Conservation (phyloP, 805 yeast genomes). For the Wickerhamomyces canadensis region DNA sequence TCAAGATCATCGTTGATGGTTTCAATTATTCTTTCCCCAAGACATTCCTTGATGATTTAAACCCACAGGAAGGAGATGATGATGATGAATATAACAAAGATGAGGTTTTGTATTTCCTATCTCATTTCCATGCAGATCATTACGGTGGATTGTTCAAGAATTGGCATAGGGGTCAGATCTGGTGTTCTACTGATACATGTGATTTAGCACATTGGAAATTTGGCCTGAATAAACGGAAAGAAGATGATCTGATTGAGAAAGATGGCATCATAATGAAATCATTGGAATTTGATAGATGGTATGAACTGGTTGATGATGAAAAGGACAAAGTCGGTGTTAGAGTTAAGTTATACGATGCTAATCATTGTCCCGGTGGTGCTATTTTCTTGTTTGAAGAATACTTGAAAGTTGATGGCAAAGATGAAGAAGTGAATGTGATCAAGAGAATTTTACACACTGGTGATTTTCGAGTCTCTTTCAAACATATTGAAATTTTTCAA, state of each 20-base stretch:
- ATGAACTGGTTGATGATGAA: slow-evolving; percentile 1
- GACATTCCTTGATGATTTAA: slow-evolving; percentile 28
- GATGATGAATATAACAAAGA: not conserved
- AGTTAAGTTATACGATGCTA: slow-evolving; percentile 73
- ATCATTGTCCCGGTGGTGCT: slow-evolving; percentile 96
- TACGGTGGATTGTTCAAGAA: slow-evolving; percentile 77
- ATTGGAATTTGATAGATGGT: slow-evolving; percentile 32
- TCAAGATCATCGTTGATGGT: slow-evolving; percentile 62
- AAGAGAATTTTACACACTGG: slow-evolving; percentile 74
- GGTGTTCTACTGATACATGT: slow-evolving; percentile 68
- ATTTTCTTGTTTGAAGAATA: slow-evolving; percentile 63
- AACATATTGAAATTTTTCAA: slow-evolving; percentile 27
- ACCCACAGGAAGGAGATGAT: not conserved
- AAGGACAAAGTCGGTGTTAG: slow-evolving; percentile 31
- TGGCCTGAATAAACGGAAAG: slow-evolving; percentile 14
- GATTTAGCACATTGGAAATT: slow-evolving; percentile 54
- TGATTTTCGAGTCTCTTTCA: slow-evolving; percentile 71
- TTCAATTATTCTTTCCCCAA: slow-evolving; percentile 40
- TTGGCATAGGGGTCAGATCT: slow-evolving; percentile 72
- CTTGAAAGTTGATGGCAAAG: slow-evolving; percentile 21
- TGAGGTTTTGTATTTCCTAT: slow-evolving; percentile 43
- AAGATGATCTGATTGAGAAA: slow-evolving; percentile 11
- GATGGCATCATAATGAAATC: slow-evolving; percentile 36
- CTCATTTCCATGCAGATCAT: slow-evolving; percentile 94
- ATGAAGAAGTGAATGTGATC: not conserved